A percentile compares a stretch with the other conserved stretches of the same genome.
Conservation (phyloP, 805 yeast species). For the Wickerhamomyces chaumierensis region DNA sequence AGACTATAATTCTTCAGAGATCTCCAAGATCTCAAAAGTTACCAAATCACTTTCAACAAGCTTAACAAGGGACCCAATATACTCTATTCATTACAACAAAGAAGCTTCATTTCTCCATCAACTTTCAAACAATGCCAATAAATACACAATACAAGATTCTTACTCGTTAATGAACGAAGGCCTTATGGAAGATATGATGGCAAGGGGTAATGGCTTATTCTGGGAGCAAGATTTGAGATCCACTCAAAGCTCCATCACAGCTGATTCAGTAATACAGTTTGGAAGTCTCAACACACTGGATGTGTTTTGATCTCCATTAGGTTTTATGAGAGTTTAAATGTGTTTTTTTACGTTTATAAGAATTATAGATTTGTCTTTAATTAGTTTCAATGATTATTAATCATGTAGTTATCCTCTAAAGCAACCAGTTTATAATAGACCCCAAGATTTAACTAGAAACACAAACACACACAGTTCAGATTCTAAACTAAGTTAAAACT, state of each 20-base stretch:
- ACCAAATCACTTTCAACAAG: constrained; percentile 16
- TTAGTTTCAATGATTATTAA: too few species aligned
- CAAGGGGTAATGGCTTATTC: neutral
- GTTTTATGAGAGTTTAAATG: too few species aligned
- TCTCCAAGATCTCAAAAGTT: constrained; percentile 13
- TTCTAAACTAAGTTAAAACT: too few species aligned
- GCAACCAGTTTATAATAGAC: too few species aligned
- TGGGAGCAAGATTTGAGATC: neutral
- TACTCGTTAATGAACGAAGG: neutral
- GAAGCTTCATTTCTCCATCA: neutral
- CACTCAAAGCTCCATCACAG: neutral
- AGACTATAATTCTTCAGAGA: constrained; percentile 14
- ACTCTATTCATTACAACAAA: neutral
- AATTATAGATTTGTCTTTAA: too few species aligned
- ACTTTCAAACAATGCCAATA: neutral
- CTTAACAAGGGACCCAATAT: constrained; percentile 9
- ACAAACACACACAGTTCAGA: too few species aligned
- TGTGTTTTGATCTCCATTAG: too few species aligned
- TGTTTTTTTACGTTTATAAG: too few species aligned
- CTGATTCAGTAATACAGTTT: neutral
- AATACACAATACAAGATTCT: neutral
- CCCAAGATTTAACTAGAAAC: too few species aligned
- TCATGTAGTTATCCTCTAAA: too few species aligned
- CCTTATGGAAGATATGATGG: too few species aligned
- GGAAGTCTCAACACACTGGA: neutral